These are phyloP conservation scores for Candida coquimbonensis DNA, from an alignment of 805 yeast species.

Conservation along the genomic window DNA sequence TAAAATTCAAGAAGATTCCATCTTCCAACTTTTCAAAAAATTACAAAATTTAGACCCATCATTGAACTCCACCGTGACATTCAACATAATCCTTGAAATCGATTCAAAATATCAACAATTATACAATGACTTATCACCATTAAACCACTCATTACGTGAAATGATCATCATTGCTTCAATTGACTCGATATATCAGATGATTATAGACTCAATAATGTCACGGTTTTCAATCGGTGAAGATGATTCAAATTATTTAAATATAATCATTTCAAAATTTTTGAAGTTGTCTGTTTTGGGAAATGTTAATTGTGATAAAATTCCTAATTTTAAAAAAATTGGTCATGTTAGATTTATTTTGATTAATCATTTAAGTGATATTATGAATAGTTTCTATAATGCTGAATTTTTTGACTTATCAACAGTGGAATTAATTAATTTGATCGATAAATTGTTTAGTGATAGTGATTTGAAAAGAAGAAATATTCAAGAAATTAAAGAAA, in stretches of 20 bases:
- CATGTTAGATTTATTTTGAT: slow-evolving; percentile 18
- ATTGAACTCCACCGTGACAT: slow-evolving; percentile 10
- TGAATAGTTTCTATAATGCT: slow-evolving; percentile 34
- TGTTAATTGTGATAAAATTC: slow-evolving; percentile 5
- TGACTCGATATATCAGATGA: slow-evolving; percentile 14
- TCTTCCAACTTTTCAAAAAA: slow-evolving; percentile 2
- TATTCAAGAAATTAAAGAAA: slow-evolving; percentile 34
- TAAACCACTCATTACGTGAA: slow-evolving; percentile 1
- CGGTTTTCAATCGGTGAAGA: slow-evolving; percentile 18
- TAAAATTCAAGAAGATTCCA: slow-evolving; percentile 6
- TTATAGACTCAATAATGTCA: slow-evolving; percentile 12
- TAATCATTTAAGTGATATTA: slow-evolving; percentile 34
- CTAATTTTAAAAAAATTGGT: slow-evolving; percentile 15
- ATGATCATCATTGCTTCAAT: slow-evolving; percentile 10
- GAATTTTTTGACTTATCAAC: slow-evolving; percentile 33
- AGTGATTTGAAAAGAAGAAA: slow-evolving; percentile 28
- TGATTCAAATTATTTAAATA: slow-evolving; percentile 18
- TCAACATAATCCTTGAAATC: slow-evolving; percentile 9
- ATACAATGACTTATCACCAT: slow-evolving; percentile 3
- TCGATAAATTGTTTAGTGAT: slow-evolving; percentile 34
- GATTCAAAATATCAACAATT: slow-evolving; percentile 7
- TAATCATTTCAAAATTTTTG: slow-evolving; percentile 13
- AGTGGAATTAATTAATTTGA: slow-evolving; percentile 29
- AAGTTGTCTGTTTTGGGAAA: slow-evolving; percentile 7
- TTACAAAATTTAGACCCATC: slow-evolving; percentile 17